phyloP scores from a whole-genome alignment of 2,329 filamentous ascomycete genomes.

The Madurella fahalii region DNA sequence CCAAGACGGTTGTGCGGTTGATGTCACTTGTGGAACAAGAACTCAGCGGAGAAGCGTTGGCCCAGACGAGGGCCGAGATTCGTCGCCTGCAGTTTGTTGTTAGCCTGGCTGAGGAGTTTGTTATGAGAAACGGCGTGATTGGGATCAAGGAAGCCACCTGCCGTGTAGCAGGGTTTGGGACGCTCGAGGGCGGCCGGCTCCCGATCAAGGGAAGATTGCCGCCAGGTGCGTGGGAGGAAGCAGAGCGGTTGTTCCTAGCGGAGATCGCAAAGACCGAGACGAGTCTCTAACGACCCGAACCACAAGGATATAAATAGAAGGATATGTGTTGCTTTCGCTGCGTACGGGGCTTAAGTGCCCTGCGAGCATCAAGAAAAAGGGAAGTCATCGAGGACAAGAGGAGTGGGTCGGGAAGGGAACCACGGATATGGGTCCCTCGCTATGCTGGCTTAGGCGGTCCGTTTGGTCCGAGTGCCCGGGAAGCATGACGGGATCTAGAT shows the following conservation, averaged over 20 bases:
- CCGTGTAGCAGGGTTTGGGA: constrained; percentile 54
- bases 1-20: constrained; percentile 56
- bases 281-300: background rate
- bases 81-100: constrained; percentile 58
- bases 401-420: too few relatives aligned
- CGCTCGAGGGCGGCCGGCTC: constrained; percentile 54
- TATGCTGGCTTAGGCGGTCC: too few relatives aligned
- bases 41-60: constrained; percentile 14
- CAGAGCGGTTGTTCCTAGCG: constrained; percentile 34
- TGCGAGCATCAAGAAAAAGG: too few relatives aligned
- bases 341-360: too few relatives aligned
- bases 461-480: too few relatives aligned
- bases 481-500: too few relatives aligned
- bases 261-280: constrained; percentile 28
- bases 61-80: constrained; percentile 45
- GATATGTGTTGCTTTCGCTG: too few relatives aligned
- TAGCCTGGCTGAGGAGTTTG: constrained; percentile 57
- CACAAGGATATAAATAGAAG: too few relatives aligned
- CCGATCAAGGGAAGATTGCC: constrained; percentile 55
- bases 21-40: constrained; percentile 44
- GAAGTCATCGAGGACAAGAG: too few relatives aligned
- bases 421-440: too few relatives aligned
- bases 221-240: constrained; percentile 52
- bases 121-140: constrained; percentile 57
- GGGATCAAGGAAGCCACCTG: constrained; percentile 62